phyloP scores from a whole-genome alignment of 208 protist species.

The Blastocrithidia nonstop region DNA sequence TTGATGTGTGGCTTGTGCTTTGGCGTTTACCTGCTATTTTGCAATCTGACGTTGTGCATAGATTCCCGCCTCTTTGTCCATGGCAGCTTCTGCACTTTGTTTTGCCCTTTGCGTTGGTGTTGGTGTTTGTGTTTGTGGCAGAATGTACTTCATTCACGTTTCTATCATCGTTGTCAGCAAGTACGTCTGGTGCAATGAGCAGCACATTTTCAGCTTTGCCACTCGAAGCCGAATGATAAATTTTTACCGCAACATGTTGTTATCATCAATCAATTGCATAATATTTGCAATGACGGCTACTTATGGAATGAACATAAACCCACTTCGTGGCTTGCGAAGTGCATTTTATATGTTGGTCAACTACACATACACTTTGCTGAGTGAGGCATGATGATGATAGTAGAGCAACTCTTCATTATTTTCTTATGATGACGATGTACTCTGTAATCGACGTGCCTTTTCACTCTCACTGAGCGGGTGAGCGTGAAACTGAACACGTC shows the following conservation, averaged over 20 bases:
- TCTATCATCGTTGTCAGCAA: conserved; percentile 58
- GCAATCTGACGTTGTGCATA: too few species aligned
- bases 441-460: conserved; percentile 13
- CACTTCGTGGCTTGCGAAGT: conserved; percentile 27
- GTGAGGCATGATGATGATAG: conserved; percentile 48
- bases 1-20: too few species aligned
- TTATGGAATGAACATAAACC: conserved; percentile 60
- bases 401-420: conserved; percentile 52
- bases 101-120: too few species aligned
- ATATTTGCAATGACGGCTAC: conserved; percentile 50
- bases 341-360: conserved; percentile 47
- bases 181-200: conserved; percentile 66
- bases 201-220: conserved; percentile 39
- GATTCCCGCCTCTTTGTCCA: too few species aligned
- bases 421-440: conserved; percentile 7
- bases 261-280: conserved; percentile 54
- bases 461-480: conserved; percentile 45
- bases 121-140: too few species aligned
- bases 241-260: conserved; percentile 19
- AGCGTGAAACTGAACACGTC: conserved; percentile 41
- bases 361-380: conserved; percentile 65
- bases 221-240: conserved; percentile 65
- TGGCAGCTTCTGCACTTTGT: too few species aligned
- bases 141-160: conserved; percentile 29
- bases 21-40: too few species aligned